Evolutionary conservation across 2,329 filamentous ascomycete species (phyloP), one percentile per base, ranked within the genome.

Genomic region (Didymellaceae sp.): DNA sequence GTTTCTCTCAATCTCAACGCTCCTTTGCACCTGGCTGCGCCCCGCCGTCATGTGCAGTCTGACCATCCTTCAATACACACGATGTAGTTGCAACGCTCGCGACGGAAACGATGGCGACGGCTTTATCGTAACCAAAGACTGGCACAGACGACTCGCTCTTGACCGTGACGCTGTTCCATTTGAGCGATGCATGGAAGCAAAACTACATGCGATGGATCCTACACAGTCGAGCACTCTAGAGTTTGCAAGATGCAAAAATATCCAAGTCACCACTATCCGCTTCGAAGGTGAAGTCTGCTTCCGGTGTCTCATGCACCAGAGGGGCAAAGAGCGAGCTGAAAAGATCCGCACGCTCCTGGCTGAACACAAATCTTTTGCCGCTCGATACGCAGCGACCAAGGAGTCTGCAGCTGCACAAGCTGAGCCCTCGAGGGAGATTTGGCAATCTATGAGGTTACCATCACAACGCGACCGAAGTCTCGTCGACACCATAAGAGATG

Each of bases 41-140:
- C 2, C 26, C 18, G n/a, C 9, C n/a, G 24, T 16, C 4, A 44
- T 44, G 41, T 44, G 41, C 22, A 44, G 35, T 35, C 14, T 35
- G 10, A 34, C 30, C 14, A 26, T 43, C 20, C 20, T 43, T 16
- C 40, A 25, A 21, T 43, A 43, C 30, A 26, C 40, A 6, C 30
- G 34, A 9, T 43, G 40, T 22, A 34, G 25, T 10, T 34, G 34
- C 34, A 20, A 26, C 16, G 22, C 33, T 5, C 25, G n/a, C 11
- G 43, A 45, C 8, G 43, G 25, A 17, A 38, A 18, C 43, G 9
- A 17, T 22, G 26, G 13, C 13, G 25, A 38, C 6, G 43, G 43
- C n/a, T 45, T 45, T 14, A 37, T 45, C 20, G 25, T 46, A 1
- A 32, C 34, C 13, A 39, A 39, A 39, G 10, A 21, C 4, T 46